These are phyloP conservation scores for Penicillium sp. DNA, from an alignment of 2,329 filamentous ascomycete genomes.

Conservation along the genomic window DNA sequence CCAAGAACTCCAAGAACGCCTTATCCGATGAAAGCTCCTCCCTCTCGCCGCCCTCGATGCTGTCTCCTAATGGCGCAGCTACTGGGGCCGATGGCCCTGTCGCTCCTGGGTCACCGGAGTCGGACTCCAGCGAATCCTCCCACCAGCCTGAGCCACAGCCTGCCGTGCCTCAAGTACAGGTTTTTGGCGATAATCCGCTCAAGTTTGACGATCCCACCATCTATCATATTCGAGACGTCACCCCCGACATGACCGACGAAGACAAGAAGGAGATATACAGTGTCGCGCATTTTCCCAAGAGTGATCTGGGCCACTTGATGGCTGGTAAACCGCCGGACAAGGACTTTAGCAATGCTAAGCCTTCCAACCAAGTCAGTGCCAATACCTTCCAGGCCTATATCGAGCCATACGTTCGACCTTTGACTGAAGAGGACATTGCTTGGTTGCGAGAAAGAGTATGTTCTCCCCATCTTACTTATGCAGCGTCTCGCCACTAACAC, in stretches of 20 bases:
- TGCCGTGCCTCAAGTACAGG: slow-evolving; percentile 67
- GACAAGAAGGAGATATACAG: slow-evolving; percentile 83
- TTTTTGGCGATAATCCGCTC: slow-evolving; percentile 86
- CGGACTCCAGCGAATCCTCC: slow-evolving; percentile 52
- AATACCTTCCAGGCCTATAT: slow-evolving; percentile 88
- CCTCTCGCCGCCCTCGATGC: slow-evolving; percentile 39
- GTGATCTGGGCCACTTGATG: slow-evolving; percentile 75
- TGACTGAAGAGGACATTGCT: slow-evolving; percentile 88
- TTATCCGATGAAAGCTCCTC: slow-evolving; percentile 36
- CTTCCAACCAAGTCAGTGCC: slow-evolving; percentile 88
- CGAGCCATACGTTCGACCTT: slow-evolving; percentile 82
- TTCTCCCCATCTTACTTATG: slow-evolving; percentile 5
- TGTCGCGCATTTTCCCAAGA: slow-evolving; percentile 74
- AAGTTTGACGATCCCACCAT: slow-evolving; percentile 87
- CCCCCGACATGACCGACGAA: slow-evolving; percentile 71
- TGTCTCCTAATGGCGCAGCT: slow-evolving; percentile 39
- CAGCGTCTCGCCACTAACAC: slow-evolving; percentile 6
- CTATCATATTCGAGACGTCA: slow-evolving; percentile 79
- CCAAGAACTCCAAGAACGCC: slow-evolving; percentile 37
- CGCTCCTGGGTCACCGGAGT: slow-evolving; percentile 58
- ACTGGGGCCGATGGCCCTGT: slow-evolving; percentile 54
- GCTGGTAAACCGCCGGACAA: slow-evolving; percentile 86
- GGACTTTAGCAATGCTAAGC: slow-evolving; percentile 92
- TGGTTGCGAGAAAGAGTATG: slow-evolving; percentile 75
- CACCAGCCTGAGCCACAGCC: slow-evolving; percentile 57